These are phyloP conservation scores for Fonsecaea multimorphosa DNA, from an alignment of 2,329 filamentous ascomycete species.

Conservation along the genomic window DNA sequence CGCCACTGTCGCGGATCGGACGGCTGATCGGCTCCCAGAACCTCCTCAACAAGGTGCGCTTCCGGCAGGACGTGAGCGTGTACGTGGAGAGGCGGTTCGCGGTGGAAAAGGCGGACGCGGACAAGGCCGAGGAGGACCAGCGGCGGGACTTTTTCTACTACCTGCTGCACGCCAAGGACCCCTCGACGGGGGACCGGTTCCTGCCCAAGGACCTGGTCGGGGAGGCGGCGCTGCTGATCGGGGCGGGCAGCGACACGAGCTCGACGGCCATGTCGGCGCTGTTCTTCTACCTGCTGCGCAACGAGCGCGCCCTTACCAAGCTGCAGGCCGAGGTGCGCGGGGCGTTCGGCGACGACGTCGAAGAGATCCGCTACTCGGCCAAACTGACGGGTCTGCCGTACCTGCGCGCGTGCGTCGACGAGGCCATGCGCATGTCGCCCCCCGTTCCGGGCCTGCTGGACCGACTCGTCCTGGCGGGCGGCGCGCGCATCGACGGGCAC, in stretches of 20 bases:
- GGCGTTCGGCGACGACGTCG: slow-evolving; percentile 44
- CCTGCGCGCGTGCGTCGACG: slow-evolving; percentile 53
- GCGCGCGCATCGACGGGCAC: slow-evolving; percentile 44
- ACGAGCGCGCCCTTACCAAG: slow-evolving; percentile 43
- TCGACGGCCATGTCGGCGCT: slow-evolving; percentile 47
- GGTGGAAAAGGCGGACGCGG: slow-evolving; percentile 38
- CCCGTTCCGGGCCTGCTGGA: slow-evolving; percentile 41
- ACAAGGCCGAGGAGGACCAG: slow-evolving; percentile 46
- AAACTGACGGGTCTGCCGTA: slow-evolving; percentile 47
- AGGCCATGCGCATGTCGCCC: slow-evolving; percentile 46
- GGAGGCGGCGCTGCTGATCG: slow-evolving; percentile 28
- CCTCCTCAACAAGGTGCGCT: slow-evolving; percentile 18
- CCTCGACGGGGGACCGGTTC: slow-evolving; percentile 48
- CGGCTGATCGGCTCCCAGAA: slow-evolving; percentile 11
- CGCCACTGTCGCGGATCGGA: slow-evolving; percentile 5
- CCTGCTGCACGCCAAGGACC: slow-evolving; percentile 55
- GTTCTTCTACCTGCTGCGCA: slow-evolving; percentile 50
- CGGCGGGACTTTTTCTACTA: slow-evolving; percentile 58
- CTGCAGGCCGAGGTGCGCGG: slow-evolving; percentile 45
- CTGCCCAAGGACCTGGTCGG: slow-evolving; percentile 26
- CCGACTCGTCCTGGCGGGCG: slow-evolving; percentile 43
- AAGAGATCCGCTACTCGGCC: slow-evolving; percentile 46
- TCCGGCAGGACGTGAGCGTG: slow-evolving; percentile 18
- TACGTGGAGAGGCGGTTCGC: slow-evolving; percentile 46
- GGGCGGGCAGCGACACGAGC: slow-evolving; percentile 49